Evolutionary conservation across 1,139 yeast genomes (phyloP).

Genomic region (Pneumocystis sp.): DNA sequence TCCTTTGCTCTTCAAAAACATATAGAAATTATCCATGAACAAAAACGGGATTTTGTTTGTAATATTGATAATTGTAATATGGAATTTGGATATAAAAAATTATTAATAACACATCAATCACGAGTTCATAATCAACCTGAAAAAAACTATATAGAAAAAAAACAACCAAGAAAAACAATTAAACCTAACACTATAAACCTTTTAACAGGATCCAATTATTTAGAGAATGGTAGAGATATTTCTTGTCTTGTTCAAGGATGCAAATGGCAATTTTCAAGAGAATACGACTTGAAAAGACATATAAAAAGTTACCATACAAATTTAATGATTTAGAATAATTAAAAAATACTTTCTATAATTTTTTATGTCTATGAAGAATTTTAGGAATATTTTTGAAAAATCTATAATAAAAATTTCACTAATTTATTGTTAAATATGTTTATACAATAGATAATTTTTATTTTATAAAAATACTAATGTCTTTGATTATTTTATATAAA

Average conservation of each 20-base stretch:
- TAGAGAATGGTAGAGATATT: conserved; percentile 19
- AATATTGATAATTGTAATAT: conserved; percentile 12
- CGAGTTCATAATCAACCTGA: conserved; percentile 7
- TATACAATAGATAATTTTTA: background rate
- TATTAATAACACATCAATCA: conserved; percentile 13
- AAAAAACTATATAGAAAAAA: conserved; percentile 2
- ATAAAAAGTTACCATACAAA: conserved; percentile 15
- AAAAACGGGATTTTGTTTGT: conserved; percentile 15
- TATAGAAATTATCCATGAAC: conserved; percentile 16
- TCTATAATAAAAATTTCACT: background rate
- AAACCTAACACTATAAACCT: conserved; percentile 20
- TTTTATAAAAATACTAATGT: background rate
- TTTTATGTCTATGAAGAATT: background rate
- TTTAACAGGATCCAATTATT: conserved; percentile 27
- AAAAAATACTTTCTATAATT: background rate
- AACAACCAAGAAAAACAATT: conserved; percentile 10
- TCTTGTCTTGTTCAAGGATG: conserved; percentile 25
- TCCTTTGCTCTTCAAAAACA: conserved; percentile 11
- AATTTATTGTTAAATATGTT: background rate
- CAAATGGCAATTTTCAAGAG: conserved; percentile 24
- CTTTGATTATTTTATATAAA: too few relatives aligned
- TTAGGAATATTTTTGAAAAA: background rate
- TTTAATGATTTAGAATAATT: background rate
- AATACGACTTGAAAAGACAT: conserved; percentile 30
- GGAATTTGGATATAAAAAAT: conserved; percentile 17